phyloP scores from a whole-genome alignment of 768 basidiomycete species.

The Pleurotus tuoliensis region DNA sequence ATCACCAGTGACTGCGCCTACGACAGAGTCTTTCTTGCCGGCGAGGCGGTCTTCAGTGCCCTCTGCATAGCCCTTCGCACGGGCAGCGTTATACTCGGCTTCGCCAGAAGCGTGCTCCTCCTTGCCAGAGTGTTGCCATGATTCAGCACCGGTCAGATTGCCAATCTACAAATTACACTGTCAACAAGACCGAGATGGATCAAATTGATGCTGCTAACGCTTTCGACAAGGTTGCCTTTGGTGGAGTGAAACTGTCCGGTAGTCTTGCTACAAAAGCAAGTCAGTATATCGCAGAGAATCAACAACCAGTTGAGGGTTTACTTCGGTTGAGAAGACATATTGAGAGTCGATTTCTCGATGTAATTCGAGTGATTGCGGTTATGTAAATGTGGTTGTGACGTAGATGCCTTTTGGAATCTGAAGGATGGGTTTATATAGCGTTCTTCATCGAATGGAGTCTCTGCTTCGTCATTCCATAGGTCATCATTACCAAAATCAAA shows the following conservation, averaged over 20 bases:
- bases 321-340: no score
- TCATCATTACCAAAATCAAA: no score
- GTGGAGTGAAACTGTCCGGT: constrained; percentile 39
- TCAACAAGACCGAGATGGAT: neutral
- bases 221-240: constrained; percentile 36
- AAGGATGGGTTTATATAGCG: no score
- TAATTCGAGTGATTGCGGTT: no score
- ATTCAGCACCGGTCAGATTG: constrained; percentile 26
- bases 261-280: constrained; percentile 27
- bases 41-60: constrained; percentile 27
- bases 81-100: constrained; percentile 25
- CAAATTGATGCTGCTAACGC: neutral
- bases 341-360: no score
- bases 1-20: constrained; percentile 57
- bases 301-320: no score
- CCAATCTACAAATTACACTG: constrained; percentile 18
- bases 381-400: no score
- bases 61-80: constrained; percentile 32
- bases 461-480: no score
- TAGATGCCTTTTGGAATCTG: no score
- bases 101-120: constrained; percentile 32
- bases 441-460: no score
- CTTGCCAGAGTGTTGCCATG: constrained; percentile 29
- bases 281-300: no score
- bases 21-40: constrained; percentile 51